A percentile compares a stretch with the other conserved stretches of the same genome.
Conservation (phyloP, 768 basidiomycete species). For the Mycena rosella region DNA sequence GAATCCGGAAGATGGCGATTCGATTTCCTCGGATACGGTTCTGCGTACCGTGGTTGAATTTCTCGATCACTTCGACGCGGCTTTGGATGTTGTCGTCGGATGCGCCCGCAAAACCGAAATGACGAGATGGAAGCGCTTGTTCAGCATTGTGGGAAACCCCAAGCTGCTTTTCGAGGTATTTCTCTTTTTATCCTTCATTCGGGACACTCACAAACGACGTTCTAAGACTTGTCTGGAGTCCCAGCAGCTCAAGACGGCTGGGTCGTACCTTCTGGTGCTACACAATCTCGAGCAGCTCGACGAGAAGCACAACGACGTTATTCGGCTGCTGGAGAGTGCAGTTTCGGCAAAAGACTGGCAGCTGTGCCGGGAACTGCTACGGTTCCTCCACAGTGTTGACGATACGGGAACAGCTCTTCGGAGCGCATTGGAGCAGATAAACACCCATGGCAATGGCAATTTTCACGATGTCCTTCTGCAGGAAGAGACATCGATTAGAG, state of each 20-base stretch:
- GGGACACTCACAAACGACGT: conserved; percentile 9
- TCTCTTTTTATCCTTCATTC: background rate
- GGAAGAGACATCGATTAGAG: conserved; percentile 7
- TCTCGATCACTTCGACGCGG: conserved; percentile 92
- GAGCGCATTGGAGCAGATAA: conserved; percentile 69
- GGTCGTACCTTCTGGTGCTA: conserved; percentile 92
- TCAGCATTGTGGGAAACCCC: conserved; percentile 92
- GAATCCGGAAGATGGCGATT: conserved; percentile 38
- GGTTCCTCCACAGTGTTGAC: conserved; percentile 94
- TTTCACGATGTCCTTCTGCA: background rate
- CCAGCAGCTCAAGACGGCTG: conserved; percentile 86
- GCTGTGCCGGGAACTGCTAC: conserved; percentile 90
- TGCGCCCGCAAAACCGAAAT: conserved; percentile 98
- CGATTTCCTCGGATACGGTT: conserved; percentile 53
- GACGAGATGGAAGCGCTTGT: conserved; percentile 89
- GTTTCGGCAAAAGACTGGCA: conserved; percentile 87
- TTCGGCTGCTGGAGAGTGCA: conserved; percentile 83
- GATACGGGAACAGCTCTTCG: conserved; percentile 81
- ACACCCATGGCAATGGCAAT: conserved; percentile 21
- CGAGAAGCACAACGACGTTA: conserved; percentile 81
- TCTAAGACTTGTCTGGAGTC: conserved; percentile 78
- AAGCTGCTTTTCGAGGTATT: conserved; percentile 90
- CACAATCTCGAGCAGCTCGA: conserved; percentile 94
- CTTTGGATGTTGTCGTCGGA: conserved; percentile 93
- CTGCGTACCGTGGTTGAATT: conserved; percentile 86